Percentiles rank a stretch among this genome's conserved stretches.
These are phyloP conservation scores for Paragyromitra xinjiangensis DNA, from an alignment of 495 filamentous ascomycete species.

Conservation along the genomic window DNA sequence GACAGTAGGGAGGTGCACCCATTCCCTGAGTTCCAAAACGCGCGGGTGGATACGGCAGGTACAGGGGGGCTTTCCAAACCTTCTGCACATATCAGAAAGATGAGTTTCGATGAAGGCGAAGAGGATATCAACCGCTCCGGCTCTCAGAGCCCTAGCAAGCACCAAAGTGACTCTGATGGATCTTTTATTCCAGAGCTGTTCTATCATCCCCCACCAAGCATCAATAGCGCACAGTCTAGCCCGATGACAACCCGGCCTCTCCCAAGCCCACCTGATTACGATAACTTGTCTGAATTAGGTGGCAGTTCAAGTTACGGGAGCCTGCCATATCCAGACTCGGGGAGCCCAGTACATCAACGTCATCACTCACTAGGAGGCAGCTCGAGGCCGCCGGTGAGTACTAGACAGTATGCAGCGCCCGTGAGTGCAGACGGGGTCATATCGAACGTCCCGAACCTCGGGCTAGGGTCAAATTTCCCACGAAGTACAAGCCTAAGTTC, in stretches of 20 bases:
- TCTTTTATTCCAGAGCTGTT: constrained; percentile 89
- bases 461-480: constrained; percentile 66
- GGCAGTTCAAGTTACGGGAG: constrained; percentile 25
- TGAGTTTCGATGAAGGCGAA: constrained; percentile 95
- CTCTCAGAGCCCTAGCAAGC: constrained; percentile 62
- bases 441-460: constrained; percentile 40
- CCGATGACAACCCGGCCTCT: constrained; percentile 50
- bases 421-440: constrained; percentile 38
- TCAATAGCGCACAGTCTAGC: constrained; percentile 30
- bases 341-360: constrained; percentile 38
- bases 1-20: constrained; percentile 67
- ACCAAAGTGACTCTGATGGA: constrained; percentile 56
- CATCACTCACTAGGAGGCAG: constrained; percentile 7
- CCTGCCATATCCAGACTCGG: constrained; percentile 52
- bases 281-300: constrained; percentile 38
- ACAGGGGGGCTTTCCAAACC: constrained; percentile 86
- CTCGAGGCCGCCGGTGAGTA: constrained; percentile 32
- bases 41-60: constrained; percentile 79
- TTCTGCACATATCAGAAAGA: constrained; percentile 66
- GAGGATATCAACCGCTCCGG: constrained; percentile 70
- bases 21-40: constrained; percentile 67
- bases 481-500: constrained; percentile 85
- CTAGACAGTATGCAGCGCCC: constrained; percentile 39
- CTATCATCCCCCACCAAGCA: constrained; percentile 73
- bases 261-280: constrained; percentile 53